These are phyloP conservation scores for Quercus mongolica DNA, from an alignment of 306 rosid genomes.

Conservation along the genomic window DNA sequence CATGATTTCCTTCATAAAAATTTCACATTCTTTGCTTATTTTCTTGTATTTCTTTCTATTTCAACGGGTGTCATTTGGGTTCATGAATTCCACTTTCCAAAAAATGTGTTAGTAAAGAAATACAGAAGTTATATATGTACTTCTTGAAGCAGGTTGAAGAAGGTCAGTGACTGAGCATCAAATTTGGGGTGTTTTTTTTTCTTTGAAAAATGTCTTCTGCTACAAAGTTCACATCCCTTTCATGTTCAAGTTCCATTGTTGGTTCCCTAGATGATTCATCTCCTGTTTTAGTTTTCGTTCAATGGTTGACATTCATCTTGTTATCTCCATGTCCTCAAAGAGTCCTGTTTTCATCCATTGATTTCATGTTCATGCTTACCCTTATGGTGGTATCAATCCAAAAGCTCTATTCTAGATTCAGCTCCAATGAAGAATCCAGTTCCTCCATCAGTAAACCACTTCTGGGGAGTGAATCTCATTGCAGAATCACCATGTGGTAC, in stretches of 20 bases:
- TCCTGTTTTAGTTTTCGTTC: constrained; percentile 1
- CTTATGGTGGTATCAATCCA: constrained; percentile 19
- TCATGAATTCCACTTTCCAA: not conserved
- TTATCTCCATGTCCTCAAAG: constrained; percentile 45
- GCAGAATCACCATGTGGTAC: constrained; percentile 31
- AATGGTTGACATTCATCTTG: constrained; percentile 31
- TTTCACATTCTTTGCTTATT: not conserved
- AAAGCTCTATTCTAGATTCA: constrained; percentile 20
- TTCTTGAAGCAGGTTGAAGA: not conserved
- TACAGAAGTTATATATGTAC: not conserved
- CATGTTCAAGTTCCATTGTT: constrained; percentile 16
- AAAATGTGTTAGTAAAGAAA: no score
- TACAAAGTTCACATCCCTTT: constrained; percentile 32
- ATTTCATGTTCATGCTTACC: constrained; percentile 22
- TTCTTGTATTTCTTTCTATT: not conserved
- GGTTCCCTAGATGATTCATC: constrained; percentile 23
- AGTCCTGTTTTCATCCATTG: constrained; percentile 21
- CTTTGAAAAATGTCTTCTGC: constrained; percentile 29
- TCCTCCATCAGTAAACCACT: constrained; percentile 26
- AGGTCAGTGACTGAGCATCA: not conserved
- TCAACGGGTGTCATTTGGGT: not conserved
- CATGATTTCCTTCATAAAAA: no score
- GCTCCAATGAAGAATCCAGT: not conserved
- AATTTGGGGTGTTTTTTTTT: not conserved
- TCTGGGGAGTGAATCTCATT: constrained; percentile 19